Evolutionary conservation across 2,329 filamentous ascomycete species (phyloP).

Genomic region (Paecilomyces formosus): DNA sequence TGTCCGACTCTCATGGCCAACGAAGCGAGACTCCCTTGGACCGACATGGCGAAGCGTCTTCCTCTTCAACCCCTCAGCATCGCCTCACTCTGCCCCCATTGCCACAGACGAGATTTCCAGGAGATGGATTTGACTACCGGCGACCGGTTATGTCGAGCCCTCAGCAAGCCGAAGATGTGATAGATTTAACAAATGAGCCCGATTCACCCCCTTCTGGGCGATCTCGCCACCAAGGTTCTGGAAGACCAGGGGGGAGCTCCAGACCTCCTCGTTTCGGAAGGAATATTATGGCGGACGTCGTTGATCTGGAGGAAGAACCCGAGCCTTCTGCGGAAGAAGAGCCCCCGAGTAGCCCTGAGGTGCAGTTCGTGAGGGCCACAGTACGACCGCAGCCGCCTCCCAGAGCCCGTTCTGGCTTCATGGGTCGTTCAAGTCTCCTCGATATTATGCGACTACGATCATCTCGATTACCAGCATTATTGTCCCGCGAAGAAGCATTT

Average conservation of each 20-base stretch:
- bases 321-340: constrained; percentile 10
- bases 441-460: constrained; percentile 8
- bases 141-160: constrained; percentile 40
- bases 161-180: constrained; percentile 27
- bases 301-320: constrained; percentile 33
- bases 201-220: constrained; percentile 23
- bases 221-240: constrained; percentile 4
- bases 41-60: constrained; percentile 16
- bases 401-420: not conserved
- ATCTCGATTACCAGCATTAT: constrained; percentile 1
- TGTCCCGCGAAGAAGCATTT: constrained; percentile 8
- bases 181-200: constrained; percentile 41
- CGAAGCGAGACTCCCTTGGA: constrained; percentile 16
- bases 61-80: constrained; percentile 11
- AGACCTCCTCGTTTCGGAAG: constrained; percentile 28
- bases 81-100: constrained; percentile 19
- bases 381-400: constrained; percentile 12
- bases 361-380: constrained; percentile 40
- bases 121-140: constrained; percentile 51
- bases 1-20: constrained; percentile 22
- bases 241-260: constrained; percentile 7
- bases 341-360: constrained; percentile 37
- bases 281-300: constrained; percentile 29
- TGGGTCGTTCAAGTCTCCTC: constrained; percentile 3
- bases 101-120: constrained; percentile 33